Conservation (phyloP, 2,329 filamentous ascomycete species). For the Penicillium sumatraense region DNA sequence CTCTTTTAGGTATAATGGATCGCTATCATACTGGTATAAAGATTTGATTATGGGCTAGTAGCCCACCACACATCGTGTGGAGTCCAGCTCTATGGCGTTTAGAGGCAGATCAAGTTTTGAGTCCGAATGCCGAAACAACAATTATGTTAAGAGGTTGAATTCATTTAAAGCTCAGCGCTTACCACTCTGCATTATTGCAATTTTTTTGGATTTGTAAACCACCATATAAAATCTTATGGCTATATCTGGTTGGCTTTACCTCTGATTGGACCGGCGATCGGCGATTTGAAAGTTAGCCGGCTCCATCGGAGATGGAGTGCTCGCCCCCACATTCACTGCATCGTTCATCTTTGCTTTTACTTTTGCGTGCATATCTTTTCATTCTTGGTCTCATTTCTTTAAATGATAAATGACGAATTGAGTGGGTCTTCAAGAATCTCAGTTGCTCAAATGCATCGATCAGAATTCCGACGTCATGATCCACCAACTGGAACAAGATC, state of each 20-base stretch:
- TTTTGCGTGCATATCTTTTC: background rate
- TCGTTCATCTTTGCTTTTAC: background rate
- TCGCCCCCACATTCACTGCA: background rate
- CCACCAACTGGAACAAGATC: background rate
- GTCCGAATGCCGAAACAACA: no score
- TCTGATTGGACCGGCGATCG: background rate
- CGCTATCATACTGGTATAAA: no score
- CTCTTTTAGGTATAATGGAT: no score
- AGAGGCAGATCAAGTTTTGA: no score
- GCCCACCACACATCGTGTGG: no score
- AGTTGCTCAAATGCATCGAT: background rate
- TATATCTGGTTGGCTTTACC: background rate
- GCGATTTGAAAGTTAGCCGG: background rate
- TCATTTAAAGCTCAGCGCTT: no score
- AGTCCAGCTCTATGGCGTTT: no score
- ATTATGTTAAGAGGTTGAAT: no score
- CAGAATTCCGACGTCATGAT: background rate
- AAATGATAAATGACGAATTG: background rate
- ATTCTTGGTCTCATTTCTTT: background rate
- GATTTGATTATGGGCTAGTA: no score
- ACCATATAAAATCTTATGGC: no score
- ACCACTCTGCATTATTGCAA: no score
- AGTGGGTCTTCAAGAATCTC: background rate
- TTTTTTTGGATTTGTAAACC: no score
- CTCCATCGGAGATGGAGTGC: background rate